Evolutionary conservation across 768 basidiomycete species (phyloP), one percentile per base, ranked within the genome.

Genomic region (Pisolithus microcarpus): DNA sequence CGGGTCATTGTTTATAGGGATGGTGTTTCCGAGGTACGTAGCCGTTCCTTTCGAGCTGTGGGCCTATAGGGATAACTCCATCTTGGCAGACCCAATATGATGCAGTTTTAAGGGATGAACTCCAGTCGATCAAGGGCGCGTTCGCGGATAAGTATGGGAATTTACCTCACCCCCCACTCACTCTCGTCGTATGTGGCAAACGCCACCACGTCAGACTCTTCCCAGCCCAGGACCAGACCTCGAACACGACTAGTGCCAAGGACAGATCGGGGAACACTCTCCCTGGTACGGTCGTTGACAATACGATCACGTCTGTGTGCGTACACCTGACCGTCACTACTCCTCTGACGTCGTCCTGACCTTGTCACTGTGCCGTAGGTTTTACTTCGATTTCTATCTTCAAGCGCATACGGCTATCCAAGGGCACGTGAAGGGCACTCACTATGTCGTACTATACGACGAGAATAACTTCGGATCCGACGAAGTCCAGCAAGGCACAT

Each of bases 21-120:
- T 60, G 87, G 87, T 42, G 82, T 87, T 21, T 86, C 84, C 1
- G 85, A 87, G 70, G 85, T 83, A 44, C 38, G 64, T 36, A 31
- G 24, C 9, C 30, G 10, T 30, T 7, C 9, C 30, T 30, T 30
- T 30, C 30, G 30, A 30, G 30, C 30, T 30, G 10, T 30, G 30
- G 30, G 1, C 8, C 30, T 10, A 30, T 9, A 30, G 30, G 5
- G 10, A 30, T 7, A 30, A 3, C 30, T 30, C 8, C 30, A 15
- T 16, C 38, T 34, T 46, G 19, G 21, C 43, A 73, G 65, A 72
- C 75, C 6, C 75, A 76, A 63, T 76, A 72, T 47, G 24, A 56
- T 13, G 66, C 55, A 10, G 75, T 75, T 21, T 61, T 71, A 11
- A 26, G 43, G n/a, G 68, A 74, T n/a, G 75, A 76, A 56, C 66